Evolutionary conservation across 2,329 filamentous ascomycete species (phyloP), one percentile per base, ranked within the genome.

Genomic region (Calonectria montana): DNA sequence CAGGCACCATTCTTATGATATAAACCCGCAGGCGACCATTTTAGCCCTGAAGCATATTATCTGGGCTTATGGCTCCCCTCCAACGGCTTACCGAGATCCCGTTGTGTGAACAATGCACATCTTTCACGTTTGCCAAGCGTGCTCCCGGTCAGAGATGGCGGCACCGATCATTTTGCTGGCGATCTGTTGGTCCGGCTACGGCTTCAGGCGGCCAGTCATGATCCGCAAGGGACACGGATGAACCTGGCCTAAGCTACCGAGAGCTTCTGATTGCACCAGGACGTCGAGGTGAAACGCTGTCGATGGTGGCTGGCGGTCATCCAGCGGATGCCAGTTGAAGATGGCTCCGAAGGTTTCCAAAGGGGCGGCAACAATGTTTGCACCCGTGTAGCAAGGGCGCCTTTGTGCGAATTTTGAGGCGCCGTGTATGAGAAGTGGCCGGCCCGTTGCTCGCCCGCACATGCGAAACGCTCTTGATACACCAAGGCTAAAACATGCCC

Each of bases 391-490:
- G 41, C 5, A 21, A 3, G 16, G 41, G 18, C 3, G 12, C 8
- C 37, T 31, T 35, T 35, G 31, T 35, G 31, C 53, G 12, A 57
- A 21, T 7, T 37, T 5, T n/a, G n/a, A 5, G n/a, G 3, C 21
- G n/a, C 21, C 31, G 53, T 37, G 53, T 57, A 18, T 37, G 53
- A 57, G 53, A 57, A 47, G 41, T 35, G 27, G 31, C 39, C 63
- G 65, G 65, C 43, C 65, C 65, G 43, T 41, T 18, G 31, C 25
- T 57, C 23, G 47, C 66, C 69, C 69, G 69, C 64, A 29, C 35
- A n/a, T 39, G 25, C 69, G 69, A 70, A 70, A 70, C 69, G 27
- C 31, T 67, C 63, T 41, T 70, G 69, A 70, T 31, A 70, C 69
- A 18, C 69, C 31, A 50, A 31, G 25, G 8, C 61, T n/a, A 55